These are phyloP conservation scores for Stevia rebaudiana DNA, from an alignment of 140 eudicot genomes.

Conservation along the genomic window DNA sequence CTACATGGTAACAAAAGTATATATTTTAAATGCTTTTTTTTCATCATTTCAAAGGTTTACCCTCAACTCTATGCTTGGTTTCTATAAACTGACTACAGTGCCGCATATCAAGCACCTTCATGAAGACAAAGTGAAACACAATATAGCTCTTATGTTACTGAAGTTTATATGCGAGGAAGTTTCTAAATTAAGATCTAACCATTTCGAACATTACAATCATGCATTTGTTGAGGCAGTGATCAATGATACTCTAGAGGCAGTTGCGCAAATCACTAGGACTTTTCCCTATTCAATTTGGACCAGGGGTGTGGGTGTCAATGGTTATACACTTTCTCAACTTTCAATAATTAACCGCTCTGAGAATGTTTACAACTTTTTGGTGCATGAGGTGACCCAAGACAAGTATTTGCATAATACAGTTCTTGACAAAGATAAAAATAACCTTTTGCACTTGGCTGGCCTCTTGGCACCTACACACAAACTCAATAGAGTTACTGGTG, in stretches of 20 bases:
- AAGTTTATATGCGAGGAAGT: conserved; percentile 22
- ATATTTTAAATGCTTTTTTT: not conserved
- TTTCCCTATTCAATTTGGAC: conserved; percentile 15
- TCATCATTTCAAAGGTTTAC: not conserved
- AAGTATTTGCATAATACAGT: too few relatives aligned
- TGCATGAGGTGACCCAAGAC: too few relatives aligned
- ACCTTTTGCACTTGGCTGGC: too few relatives aligned
- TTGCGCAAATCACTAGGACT: conserved; percentile 19
- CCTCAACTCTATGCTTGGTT: not conserved
- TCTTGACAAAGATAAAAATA: too few relatives aligned
- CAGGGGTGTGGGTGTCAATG: not conserved
- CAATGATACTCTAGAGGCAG: conserved; percentile 21
- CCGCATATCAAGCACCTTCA: conserved; percentile 11
- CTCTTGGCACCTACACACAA: too few relatives aligned
- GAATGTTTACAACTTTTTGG: too few relatives aligned
- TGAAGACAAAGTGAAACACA: conserved; percentile 28
- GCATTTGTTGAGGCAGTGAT: conserved; percentile 18
- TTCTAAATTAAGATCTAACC: not conserved
- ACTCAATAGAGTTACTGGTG: too few relatives aligned
- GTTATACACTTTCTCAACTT: not conserved
- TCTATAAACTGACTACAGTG: not conserved
- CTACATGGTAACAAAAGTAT: not conserved
- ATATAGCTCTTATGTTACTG: conserved; percentile 7
- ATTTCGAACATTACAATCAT: not conserved
- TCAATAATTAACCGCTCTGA: too few relatives aligned